phyloP scores from a whole-genome alignment of 1,139 yeast species.

The Sugiyamaella paludigena region DNA sequence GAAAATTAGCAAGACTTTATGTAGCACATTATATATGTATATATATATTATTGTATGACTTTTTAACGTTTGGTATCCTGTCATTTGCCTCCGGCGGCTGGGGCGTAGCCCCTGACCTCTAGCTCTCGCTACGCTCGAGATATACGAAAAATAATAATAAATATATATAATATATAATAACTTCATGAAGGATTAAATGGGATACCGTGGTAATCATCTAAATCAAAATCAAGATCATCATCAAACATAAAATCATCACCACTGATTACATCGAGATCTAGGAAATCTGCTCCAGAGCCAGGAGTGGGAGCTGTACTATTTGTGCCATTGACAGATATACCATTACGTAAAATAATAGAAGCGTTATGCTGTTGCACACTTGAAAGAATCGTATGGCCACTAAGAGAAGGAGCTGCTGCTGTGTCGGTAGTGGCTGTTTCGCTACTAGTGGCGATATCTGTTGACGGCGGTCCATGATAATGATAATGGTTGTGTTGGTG shows the following conservation, averaged over 20 bases:
- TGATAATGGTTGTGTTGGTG: slow-evolving; percentile 73
- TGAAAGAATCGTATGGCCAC: background rate
- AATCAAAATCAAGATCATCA: slow-evolving; percentile 24
- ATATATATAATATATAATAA: slow-evolving; percentile 1
- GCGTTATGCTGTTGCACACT: background rate
- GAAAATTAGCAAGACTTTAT: too few relatives aligned
- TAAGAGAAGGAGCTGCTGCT: background rate
- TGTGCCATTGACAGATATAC: slow-evolving; percentile 9
- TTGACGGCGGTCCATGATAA: slow-evolving; percentile 15
- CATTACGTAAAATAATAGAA: background rate
- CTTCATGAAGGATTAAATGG: slow-evolving; percentile 33
- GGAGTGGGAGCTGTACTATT: slow-evolving; percentile 13
- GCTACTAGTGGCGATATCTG: background rate
- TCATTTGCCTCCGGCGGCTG: too few relatives aligned
- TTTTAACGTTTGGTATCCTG: too few relatives aligned
- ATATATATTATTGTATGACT: too few relatives aligned
- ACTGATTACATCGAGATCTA: slow-evolving; percentile 27
- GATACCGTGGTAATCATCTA: slow-evolving; percentile 29
- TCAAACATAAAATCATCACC: slow-evolving; percentile 26
- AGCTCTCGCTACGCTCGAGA: background rate
- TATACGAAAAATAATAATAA: too few relatives aligned
- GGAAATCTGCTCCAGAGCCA: slow-evolving; percentile 23
- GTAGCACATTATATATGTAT: too few relatives aligned
- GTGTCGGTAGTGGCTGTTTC: background rate
- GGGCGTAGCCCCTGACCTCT: background rate